Evolutionary conservation across 164 flowering plant species (phyloP).

Genomic region (Vitis riparia): DNA sequence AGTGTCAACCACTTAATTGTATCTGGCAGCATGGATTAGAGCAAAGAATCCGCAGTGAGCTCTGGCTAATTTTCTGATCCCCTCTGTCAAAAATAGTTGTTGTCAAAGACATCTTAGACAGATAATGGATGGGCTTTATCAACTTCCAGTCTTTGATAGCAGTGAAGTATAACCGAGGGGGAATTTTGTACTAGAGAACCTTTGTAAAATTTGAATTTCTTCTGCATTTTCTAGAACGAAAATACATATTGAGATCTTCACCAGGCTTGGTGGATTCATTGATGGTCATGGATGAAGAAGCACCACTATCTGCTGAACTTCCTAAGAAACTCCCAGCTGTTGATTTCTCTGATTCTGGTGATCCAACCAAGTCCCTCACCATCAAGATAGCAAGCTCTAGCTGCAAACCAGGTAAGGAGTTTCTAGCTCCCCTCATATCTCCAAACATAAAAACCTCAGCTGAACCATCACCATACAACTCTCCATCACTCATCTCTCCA

Average conservation of each 20-base stretch:
- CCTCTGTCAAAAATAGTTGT: slow-evolving; percentile 3
- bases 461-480: slow-evolving; percentile 65
- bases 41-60: not conserved
- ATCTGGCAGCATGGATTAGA: slow-evolving; percentile 17
- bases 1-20: slow-evolving; percentile 15
- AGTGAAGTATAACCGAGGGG: not conserved
- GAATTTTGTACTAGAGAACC: no score
- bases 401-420: slow-evolving; percentile 22
- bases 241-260: not conserved
- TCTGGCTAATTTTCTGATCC: no score
- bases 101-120: not conserved
- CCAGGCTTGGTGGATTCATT: not conserved
- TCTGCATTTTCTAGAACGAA: no score
- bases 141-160: not conserved
- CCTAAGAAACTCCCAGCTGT: not conserved
- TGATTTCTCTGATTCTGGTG: not conserved
- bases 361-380: slow-evolving; percentile 34
- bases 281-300: slow-evolving; percentile 33
- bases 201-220: no score
- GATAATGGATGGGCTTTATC: slow-evolving; percentile 1
- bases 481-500: slow-evolving; percentile 75
- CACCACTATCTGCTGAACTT: slow-evolving; percentile 11
- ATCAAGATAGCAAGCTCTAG: slow-evolving; percentile 45
- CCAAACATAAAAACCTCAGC: slow-evolving; percentile 35
- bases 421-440: slow-evolving; percentile 15